Evolutionary conservation across 345 rosid genomes (phyloP).

Genomic region (Firmiana major): DNA sequence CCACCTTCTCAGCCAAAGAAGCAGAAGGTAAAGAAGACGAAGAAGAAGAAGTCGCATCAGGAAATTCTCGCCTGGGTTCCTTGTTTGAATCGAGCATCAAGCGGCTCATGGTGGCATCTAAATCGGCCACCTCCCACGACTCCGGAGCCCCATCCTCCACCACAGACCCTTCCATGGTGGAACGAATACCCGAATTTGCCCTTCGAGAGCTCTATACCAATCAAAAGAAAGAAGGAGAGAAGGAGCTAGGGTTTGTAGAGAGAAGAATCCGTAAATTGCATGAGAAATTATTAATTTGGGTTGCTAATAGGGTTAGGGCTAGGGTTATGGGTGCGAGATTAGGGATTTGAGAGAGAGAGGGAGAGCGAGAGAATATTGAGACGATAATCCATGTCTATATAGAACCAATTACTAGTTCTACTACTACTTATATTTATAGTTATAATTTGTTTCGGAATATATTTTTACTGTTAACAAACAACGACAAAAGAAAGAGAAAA

Average conservation of each 20-base stretch:
- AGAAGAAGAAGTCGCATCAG: conserved; percentile 20
- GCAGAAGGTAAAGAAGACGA: conserved; percentile 12
- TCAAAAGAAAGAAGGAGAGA: neutral
- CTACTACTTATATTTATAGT: too few relatives aligned
- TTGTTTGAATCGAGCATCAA: conserved; percentile 42
- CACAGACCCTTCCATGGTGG: conserved; percentile 67
- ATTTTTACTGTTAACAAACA: too few relatives aligned
- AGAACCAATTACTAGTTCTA: too few relatives aligned
- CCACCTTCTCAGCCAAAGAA: conserved; percentile 18
- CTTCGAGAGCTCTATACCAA: neutral
- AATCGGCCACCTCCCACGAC: conserved; percentile 84
- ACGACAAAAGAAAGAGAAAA: too few relatives aligned
- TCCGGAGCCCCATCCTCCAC: conserved; percentile 75
- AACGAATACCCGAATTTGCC: neutral
- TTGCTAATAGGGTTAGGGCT: conserved; percentile 1
- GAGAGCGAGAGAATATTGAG: neutral
- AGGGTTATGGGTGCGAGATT: conserved; percentile 6
- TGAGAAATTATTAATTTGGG: conserved; percentile 2
- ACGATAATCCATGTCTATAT: too few relatives aligned
- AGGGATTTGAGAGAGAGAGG: neutral
- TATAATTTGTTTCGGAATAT: too few relatives aligned
- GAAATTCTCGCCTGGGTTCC: conserved; percentile 7
- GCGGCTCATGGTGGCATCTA: conserved; percentile 68
- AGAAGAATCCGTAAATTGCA: conserved; percentile 17
- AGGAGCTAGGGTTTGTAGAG: conserved; percentile 10